Conservation (phyloP, 2,329 filamentous ascomycete species). For the Xenoacremonium recifei region DNA sequence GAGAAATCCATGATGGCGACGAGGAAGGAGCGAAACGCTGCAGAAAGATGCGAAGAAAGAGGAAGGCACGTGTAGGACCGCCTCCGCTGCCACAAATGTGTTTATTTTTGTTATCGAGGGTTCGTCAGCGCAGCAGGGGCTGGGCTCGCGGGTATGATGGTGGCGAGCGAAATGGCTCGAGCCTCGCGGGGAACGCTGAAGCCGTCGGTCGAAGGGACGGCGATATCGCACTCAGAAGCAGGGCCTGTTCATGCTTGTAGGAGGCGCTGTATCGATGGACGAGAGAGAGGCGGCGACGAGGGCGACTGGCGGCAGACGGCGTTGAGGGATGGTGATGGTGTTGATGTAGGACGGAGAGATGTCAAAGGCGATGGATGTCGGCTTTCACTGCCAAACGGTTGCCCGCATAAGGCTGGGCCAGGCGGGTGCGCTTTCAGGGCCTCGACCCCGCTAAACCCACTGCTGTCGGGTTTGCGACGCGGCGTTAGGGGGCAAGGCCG, state of each 20-base stretch:
- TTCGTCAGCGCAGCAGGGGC: neutral
- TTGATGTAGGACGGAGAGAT: neutral
- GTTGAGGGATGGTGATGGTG: neutral
- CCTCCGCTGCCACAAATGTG: no score
- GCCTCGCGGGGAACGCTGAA: neutral
- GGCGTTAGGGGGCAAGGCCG: no score
- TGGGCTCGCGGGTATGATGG: neutral
- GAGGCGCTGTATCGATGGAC: neutral
- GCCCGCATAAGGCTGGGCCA: no score
- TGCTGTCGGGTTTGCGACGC: no score
- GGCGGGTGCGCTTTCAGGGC: no score
- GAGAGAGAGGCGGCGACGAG: neutral
- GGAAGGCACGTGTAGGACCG: no score
- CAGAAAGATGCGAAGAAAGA: no score
- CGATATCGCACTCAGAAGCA: neutral
- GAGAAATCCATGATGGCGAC: neutral
- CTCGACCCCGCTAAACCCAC: no score
- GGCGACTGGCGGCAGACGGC: neutral
- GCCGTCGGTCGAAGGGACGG: neutral
- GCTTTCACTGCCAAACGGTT: no score
- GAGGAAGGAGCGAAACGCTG: no score
- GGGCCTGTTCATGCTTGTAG: neutral
- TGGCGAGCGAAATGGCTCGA: neutral
- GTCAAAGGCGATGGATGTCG: no score
- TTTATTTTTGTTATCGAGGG: no score